phyloP scores from a whole-genome alignment of 768 basidiomycete genomes.

The Rossbeevera mucosa region DNA sequence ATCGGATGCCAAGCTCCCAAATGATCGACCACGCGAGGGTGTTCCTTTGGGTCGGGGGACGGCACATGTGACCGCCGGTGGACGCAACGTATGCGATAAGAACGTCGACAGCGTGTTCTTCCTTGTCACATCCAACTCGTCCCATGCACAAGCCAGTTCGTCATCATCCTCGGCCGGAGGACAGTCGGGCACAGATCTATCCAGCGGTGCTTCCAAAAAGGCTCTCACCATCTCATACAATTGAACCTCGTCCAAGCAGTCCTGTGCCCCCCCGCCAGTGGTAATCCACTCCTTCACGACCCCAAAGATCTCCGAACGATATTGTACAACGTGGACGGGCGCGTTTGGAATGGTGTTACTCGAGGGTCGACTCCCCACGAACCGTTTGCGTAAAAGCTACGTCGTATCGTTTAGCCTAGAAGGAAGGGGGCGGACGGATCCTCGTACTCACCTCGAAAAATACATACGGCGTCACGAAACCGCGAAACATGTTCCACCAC shows the following conservation, averaged over 20 bases:
- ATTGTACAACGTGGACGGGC: constrained; percentile 44
- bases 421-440: not conserved
- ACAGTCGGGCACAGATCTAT: constrained; percentile 46
- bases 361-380: constrained; percentile 46
- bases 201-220: constrained; percentile 55
- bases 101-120: constrained; percentile 44
- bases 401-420: constrained; percentile 2
- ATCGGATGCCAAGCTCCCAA: constrained; percentile 50
- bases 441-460: constrained; percentile 70
- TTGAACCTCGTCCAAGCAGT: constrained; percentile 66
- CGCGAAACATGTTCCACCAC: constrained; percentile 83
- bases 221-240: constrained; percentile 53
- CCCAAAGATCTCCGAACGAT: constrained; percentile 60
- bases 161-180: constrained; percentile 34
- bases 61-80: constrained; percentile 34
- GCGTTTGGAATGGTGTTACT: constrained; percentile 38
- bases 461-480: constrained; percentile 73
- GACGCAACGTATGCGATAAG: constrained; percentile 56
- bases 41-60: constrained; percentile 18
- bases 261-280: constrained; percentile 72
- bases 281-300: constrained; percentile 69
- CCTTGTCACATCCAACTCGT: constrained; percentile 40
- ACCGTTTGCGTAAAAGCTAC: constrained; percentile 74
- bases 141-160: constrained; percentile 45
- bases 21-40: constrained; percentile 14